These are phyloP conservation scores for Fusarium sp. DNA, from an alignment of 2,329 filamentous ascomycete genomes.

Conservation along the genomic window DNA sequence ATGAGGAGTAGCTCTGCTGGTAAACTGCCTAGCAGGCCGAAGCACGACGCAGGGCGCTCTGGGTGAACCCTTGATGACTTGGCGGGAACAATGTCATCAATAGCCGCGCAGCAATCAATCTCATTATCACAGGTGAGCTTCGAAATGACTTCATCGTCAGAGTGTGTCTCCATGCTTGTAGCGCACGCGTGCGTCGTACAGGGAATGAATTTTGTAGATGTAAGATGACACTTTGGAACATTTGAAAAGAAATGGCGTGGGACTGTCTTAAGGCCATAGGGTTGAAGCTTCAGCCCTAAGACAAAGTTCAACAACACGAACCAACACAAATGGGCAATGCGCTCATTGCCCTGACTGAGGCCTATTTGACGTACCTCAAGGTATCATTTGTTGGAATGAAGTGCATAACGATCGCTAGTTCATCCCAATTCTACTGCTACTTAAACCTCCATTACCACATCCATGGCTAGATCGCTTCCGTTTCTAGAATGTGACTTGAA, in stretches of 20 bases:
- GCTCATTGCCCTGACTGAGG: no score
- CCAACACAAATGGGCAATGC: no score
- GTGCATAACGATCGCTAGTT: no score
- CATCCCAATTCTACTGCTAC: no score
- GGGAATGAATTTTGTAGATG: not conserved
- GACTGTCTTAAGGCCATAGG: no score
- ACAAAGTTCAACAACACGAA: no score
- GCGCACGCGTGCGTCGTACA: accelerated
- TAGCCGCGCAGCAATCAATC: not conserved
- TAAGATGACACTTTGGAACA: not conserved
- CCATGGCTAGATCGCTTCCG: not conserved
- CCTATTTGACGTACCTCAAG: no score
- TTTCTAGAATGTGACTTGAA: not conserved
- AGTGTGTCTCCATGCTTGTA: not conserved
- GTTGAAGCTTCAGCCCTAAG: no score
- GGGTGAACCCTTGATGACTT: not conserved
- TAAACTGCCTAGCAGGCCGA: accelerated
- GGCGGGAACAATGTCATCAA: not conserved
- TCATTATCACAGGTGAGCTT: not conserved
- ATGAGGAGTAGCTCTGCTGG: not conserved
- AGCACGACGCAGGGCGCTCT: not conserved
- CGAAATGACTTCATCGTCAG: not conserved
- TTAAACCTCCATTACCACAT: not conserved
- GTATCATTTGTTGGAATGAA: no score
- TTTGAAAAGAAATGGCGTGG: not conserved